Conservation (phyloP, 1,284 basidiomycete genomes). For the Cryptococcus sp. region DNA sequence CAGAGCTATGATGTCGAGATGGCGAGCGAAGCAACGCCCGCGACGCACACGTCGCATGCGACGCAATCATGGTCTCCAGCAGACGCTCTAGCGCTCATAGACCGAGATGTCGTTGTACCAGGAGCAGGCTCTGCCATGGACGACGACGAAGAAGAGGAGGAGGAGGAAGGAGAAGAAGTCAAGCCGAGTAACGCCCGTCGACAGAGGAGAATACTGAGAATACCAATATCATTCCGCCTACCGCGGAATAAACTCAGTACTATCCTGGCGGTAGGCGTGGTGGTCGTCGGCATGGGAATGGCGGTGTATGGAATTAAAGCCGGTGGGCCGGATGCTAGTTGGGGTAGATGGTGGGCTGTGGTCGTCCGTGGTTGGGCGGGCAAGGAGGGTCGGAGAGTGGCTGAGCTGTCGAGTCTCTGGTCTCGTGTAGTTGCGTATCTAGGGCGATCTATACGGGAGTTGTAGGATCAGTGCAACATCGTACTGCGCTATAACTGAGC, state of each 20-base stretch:
- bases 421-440: too few relatives aligned
- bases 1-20: constrained; percentile 37
- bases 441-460: too few relatives aligned
- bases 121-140: constrained; percentile 12
- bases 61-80: constrained; percentile 10
- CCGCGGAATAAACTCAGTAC: constrained; percentile 30
- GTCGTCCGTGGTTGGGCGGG: constrained; percentile 22
- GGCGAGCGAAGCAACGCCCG: not conserved
- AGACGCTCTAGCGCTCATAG: constrained; percentile 10
- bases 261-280: constrained; percentile 34
- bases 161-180: constrained; percentile 5
- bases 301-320: constrained; percentile 34
- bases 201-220: constrained; percentile 21
- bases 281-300: constrained; percentile 42
- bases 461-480: too few relatives aligned
- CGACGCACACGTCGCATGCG: too few relatives aligned
- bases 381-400: constrained; percentile 3
- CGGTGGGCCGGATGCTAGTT: constrained; percentile 23
- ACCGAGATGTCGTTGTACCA: constrained; percentile 17
- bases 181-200: constrained; percentile 7
- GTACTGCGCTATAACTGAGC: too few relatives aligned
- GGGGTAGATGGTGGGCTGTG: constrained; percentile 40
- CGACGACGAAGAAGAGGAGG: constrained; percentile 28
- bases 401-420: not conserved
- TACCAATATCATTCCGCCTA: not conserved